These are phyloP conservation scores for Crucihimalaya himalaica DNA, from an alignment of 345 rosid genomes.

Conservation along the genomic window DNA sequence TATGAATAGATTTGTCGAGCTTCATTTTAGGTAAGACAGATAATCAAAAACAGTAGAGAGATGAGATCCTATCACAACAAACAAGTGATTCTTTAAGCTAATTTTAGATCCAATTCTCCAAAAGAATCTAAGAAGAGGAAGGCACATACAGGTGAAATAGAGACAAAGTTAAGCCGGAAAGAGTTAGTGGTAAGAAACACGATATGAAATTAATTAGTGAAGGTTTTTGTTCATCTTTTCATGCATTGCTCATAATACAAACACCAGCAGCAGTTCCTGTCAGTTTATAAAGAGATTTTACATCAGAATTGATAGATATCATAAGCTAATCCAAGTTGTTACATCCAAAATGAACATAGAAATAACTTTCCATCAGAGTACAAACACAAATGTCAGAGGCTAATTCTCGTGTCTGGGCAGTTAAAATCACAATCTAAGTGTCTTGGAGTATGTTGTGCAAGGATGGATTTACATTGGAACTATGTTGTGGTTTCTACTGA, in stretches of 20 bases:
- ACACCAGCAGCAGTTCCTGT: conserved; percentile 53
- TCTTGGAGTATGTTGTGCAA: too few species aligned
- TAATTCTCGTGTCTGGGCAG: too few species aligned
- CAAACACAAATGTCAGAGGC: too few species aligned
- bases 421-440: neutral
- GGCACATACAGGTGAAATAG: conserved; percentile 64
- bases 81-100: conserved; percentile 17
- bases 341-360: too few species aligned
- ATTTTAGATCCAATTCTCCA: neutral
- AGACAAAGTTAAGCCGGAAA: conserved; percentile 82
- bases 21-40: neutral
- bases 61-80: conserved; percentile 60
- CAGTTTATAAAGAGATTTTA: neutral
- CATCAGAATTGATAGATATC: neutral
- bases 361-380: too few species aligned
- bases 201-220: conserved; percentile 72
- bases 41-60: conserved; percentile 58
- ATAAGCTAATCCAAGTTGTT: neutral
- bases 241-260: conserved; percentile 78
- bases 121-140: neutral
- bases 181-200: conserved; percentile 68
- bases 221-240: conserved; percentile 69
- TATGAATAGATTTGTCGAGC: too few species aligned
- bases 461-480: too few species aligned
- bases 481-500: too few species aligned